These are phyloP conservation scores for Rhododendron kiyosumense DNA, from an alignment of 148 eudicot species.

Conservation along the genomic window DNA sequence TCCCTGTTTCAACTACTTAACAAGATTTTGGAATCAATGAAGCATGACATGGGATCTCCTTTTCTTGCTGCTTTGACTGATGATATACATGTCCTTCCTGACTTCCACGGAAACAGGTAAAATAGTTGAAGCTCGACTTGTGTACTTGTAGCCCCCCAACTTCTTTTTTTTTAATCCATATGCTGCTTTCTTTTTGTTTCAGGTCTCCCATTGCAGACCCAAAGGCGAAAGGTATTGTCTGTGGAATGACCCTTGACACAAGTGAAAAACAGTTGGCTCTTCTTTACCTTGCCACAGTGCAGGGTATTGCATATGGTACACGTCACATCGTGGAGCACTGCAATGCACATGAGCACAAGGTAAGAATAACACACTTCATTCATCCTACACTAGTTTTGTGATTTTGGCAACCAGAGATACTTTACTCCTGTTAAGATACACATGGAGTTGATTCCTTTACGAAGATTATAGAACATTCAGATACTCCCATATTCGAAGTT, in stretches of 20 bases:
- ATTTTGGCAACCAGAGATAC: neutral
- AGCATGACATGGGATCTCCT: slow-evolving; percentile 48
- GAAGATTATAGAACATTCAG: neutral
- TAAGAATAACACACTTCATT: slow-evolving; percentile 25
- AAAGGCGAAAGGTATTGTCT: slow-evolving; percentile 71
- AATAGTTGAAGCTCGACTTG: neutral
- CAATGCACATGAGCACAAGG: slow-evolving; percentile 93
- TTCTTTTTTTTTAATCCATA: neutral
- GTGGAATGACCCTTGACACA: slow-evolving; percentile 87
- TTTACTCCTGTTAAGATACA: neutral
- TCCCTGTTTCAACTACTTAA: slow-evolving; percentile 72
- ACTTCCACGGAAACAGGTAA: slow-evolving; percentile 96
- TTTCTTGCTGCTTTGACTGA: slow-evolving; percentile 75
- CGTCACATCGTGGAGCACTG: slow-evolving; percentile 96
- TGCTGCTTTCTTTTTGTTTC: slow-evolving; percentile 21
- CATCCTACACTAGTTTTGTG: neutral
- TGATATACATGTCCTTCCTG: slow-evolving; percentile 91
- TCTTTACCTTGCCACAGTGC: slow-evolving; percentile 85
- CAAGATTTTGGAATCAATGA: slow-evolving; percentile 62
- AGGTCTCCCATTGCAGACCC: slow-evolving; percentile 99
- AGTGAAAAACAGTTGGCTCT: slow-evolving; percentile 89
- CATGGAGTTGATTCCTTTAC: neutral
- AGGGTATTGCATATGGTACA: slow-evolving; percentile 96
- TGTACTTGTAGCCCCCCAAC: neutral
- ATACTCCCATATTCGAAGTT: neutral